Evolutionary conservation across 164 flowering plant species (phyloP), one percentile per base, ranked within the genome.

Genomic region (Piper betle): DNA sequence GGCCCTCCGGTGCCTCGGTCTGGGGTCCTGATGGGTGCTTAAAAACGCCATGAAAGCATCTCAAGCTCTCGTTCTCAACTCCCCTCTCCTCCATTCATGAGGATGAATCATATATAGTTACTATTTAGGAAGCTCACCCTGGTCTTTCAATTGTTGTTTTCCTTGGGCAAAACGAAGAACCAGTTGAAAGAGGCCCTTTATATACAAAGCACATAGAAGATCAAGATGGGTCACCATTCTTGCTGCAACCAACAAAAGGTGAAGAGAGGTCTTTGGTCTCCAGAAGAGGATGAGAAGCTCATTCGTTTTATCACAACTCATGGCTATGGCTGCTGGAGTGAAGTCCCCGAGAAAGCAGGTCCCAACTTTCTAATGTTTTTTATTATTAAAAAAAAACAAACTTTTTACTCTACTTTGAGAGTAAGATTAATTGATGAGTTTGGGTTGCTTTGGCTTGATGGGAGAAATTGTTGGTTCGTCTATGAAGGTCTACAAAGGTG

Each of bases 401-500:
- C n/a, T n/a, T n/a, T n/a, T n/a, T n/a, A n/a, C n/a, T n/a, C 25
- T 39, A 68, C 10, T 53, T 15, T 58, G 2, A 18, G 8, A 25
- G 40, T 16, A n/a, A 8, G 56, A 3, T n/a, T 53, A 53, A n/a
- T 17, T 4, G 56, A n/a, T n/a, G n/a, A n/a, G n/a, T n/a, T n/a
- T n/a, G 56, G 13, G 5, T 13, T 6, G 16, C 48, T 39, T 39
- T 37, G 55, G 20, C n/a, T 6, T 53, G 33, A 53, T 15, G 15
- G 55, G 18, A 15, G 5, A 15, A 15, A 25, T 5, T 48, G 52
- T 40, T 6, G 52, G 25, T 53, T 64, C 53, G 6, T 54, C 4
- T 4, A n/a, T n/a, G n/a, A n/a, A n/a, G 97, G 97, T 61, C 87
- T 90, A 61, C 97, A 87, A 80, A 81, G 97, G 75, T 90, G 97